phyloP scores from a whole-genome alignment of 441 rosid species.

The Eruca vesicaria region DNA sequence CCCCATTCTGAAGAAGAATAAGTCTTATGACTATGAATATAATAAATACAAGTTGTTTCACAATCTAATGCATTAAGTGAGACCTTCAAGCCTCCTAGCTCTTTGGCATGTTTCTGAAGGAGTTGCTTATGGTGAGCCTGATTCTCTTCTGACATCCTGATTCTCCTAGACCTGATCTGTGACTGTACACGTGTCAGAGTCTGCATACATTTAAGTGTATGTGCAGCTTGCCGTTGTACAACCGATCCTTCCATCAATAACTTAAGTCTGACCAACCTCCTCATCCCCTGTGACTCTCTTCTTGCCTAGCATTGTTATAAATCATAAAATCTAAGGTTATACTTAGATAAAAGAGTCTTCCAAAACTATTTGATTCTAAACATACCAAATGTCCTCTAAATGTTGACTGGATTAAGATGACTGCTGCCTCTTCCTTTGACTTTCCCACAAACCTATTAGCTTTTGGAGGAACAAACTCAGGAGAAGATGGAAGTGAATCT shows the following conservation, averaged over 20 bases:
- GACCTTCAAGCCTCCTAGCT: conserved; percentile 68
- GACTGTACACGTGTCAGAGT: conserved; percentile 80
- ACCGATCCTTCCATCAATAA: conserved; percentile 78
- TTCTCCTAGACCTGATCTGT: conserved; percentile 71
- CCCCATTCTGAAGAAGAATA: conserved; percentile 43
- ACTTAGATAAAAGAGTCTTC: too few relatives aligned
- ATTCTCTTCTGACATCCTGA: conserved; percentile 87
- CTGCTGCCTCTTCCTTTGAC: conserved; percentile 67
- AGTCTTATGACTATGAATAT: conserved; percentile 1
- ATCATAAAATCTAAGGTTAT: background rate
- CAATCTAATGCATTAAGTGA: background rate
- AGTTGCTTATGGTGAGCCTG: conserved; percentile 86
- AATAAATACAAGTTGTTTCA: background rate
- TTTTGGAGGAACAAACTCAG: conserved; percentile 39
- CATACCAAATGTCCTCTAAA: conserved; percentile 73
- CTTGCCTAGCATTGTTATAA: conserved; percentile 54
- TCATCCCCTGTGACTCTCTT: conserved; percentile 68
- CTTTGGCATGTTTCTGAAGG: conserved; percentile 82
- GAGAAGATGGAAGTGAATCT: conserved; percentile 36
- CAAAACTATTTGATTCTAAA: too few relatives aligned
- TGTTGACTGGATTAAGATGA: conserved; percentile 73
- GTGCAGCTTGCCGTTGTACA: conserved; percentile 75
- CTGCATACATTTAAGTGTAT: conserved; percentile 85
- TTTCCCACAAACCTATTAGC: conserved; percentile 52
- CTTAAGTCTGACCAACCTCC: conserved; percentile 71